Base-by-base conservation (phyloP, 176 grass and related monocot genomes). In the Metroxylon sagu region DNA sequence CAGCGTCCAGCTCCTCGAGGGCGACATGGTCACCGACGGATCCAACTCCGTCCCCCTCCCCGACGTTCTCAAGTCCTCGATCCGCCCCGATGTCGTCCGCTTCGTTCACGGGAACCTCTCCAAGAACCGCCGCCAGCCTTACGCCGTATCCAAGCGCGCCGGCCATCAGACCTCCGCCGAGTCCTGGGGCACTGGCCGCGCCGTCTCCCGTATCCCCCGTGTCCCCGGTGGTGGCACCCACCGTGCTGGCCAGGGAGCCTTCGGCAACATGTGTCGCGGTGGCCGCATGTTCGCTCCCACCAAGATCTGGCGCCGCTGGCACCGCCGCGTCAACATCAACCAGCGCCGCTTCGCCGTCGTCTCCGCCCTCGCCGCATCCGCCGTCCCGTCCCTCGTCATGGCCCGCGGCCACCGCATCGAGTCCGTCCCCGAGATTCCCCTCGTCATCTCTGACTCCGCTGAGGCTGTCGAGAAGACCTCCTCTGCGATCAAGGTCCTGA, bases 91-190 rank as follows among this genome's bases (percentile, higher is more conserved):
- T 71, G 43, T 82, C 14, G 75, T 82, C n/a, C 48, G 54, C 17
- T 85, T 73, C 50, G 48, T 65, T 19, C 87, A 90, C 59, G 50
- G 43, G 49, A 64, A 64, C 18, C 70, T 92, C 4, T 92, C 93
- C 19, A 83, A 82, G 80, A 97, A 97, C 84, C 80, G 74, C 73
- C 87, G 87, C 48, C 87, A 85, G 78, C 92, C 92, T 4, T 97
- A 91, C 72, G 92, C 87, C 14, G 87, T 97, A 4, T 97, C 92
- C 51, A 84, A 70, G 65, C 81, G 79, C 65, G 92, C 92, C 12
- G 93, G 93, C 0, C 93, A 97, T 72, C 93, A 97, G 87, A 97
- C 87, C 4, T 97, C 93, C 5, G 87, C 93, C 1, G 81, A 91
- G 67, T 97, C 93, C 1, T 97, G 87, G 84, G 84, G 93, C 0